A percentile compares a stretch with the other conserved stretches of the same genome.
phyloP scores from a whole-genome alignment of 2,329 filamentous ascomycete genomes.

The Pseudohalonectria lignicola region DNA sequence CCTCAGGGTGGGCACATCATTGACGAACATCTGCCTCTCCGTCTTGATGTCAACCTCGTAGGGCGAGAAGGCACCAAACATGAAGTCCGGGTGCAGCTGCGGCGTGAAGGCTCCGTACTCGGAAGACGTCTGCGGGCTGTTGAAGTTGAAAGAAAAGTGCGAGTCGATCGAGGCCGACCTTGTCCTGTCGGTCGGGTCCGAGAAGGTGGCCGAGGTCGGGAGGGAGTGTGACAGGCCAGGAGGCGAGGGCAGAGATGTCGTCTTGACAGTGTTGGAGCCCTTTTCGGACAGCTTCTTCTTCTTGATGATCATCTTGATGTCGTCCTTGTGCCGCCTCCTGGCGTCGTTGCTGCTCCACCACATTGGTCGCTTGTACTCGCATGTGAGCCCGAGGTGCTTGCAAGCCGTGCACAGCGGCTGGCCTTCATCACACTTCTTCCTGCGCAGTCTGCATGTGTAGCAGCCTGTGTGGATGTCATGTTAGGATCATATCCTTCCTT shows the following conservation, averaged over 20 bases:
- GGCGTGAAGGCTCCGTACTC: conserved; percentile 50
- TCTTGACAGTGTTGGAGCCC: conserved; percentile 46
- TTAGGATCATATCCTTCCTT: too few species aligned
- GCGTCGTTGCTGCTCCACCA: conserved; percentile 97
- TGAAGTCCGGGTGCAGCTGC: conserved; percentile 51
- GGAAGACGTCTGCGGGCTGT: conserved; percentile 40
- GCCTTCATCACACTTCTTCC: conserved; percentile 61
- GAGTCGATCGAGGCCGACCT: conserved; percentile 73
- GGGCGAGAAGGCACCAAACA: conserved; percentile 49
- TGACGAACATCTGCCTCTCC: conserved; percentile 85
- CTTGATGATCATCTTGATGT: conserved; percentile 97
- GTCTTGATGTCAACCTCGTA: conserved; percentile 97
- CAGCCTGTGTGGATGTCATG: conserved; percentile 33
- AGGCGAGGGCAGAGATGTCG: conserved; percentile 52
- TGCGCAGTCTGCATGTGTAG: conserved; percentile 56
- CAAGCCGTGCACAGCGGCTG: conserved; percentile 52
- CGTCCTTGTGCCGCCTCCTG: conserved; percentile 77
- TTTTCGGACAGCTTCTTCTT: conserved; percentile 91
- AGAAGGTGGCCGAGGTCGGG: conserved; percentile 70
- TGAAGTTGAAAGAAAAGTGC: conserved; percentile 69
- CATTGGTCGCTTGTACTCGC: conserved; percentile 91
- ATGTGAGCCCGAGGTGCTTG: conserved; percentile 68
- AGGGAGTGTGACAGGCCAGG: conserved; percentile 73
- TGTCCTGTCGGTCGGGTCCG: conserved; percentile 61
- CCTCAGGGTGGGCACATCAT: conserved; percentile 73